Evolutionary conservation across 176 grass and related monocot species (phyloP).

Genomic region (Aegilops tauschii): DNA sequence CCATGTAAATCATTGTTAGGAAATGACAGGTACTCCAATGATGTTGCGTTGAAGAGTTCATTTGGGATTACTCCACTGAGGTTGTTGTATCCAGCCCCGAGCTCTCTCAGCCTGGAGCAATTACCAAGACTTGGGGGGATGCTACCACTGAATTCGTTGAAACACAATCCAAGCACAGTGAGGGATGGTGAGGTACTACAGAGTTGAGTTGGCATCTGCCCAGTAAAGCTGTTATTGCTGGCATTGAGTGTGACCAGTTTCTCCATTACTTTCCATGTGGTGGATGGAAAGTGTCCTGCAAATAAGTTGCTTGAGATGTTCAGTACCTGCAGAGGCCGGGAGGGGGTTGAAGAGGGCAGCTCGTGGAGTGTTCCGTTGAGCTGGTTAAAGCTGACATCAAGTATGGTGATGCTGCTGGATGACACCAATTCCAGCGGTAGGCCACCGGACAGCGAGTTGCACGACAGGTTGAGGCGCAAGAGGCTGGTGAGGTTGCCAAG

Average conservation of each 20-base stretch:
- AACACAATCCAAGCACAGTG: background rate
- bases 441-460: background rate
- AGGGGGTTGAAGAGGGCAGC: background rate
- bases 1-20: background rate
- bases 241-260: constrained; percentile 23
- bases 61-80: constrained; percentile 13
- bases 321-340: constrained; percentile 2
- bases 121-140: background rate
- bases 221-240: constrained; percentile 47
- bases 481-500: background rate
- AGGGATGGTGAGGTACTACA: constrained; percentile 18
- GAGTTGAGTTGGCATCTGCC: constrained; percentile 15
- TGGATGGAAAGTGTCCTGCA: constrained; percentile 14
- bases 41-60: constrained; percentile 24
- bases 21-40: constrained; percentile 21
- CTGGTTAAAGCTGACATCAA: constrained; percentile 45
- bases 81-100: constrained; percentile 29
- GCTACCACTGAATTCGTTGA: constrained; percentile 13
- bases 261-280: background rate
- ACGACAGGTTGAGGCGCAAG: constrained; percentile 10
- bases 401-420: background rate
- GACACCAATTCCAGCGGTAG: constrained; percentile 13
- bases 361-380: background rate
- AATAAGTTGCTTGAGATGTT: constrained; percentile 49
- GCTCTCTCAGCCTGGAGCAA: constrained; percentile 13